Base-by-base conservation (phyloP, 2,329 filamentous ascomycete genomes). In the Magnaporthiopsis rhizophila region DNA sequence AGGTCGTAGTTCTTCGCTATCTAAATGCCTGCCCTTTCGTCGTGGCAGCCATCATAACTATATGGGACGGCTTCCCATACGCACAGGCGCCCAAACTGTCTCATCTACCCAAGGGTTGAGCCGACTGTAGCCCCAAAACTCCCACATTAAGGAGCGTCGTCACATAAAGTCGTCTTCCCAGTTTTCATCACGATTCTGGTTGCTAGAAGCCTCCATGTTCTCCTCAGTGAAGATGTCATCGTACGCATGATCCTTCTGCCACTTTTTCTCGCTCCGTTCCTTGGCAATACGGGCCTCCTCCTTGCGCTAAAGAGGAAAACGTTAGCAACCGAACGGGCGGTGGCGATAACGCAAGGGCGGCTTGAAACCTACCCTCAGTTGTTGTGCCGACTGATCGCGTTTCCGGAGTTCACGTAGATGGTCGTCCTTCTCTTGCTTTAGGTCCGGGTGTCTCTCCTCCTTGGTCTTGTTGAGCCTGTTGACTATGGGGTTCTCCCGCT, bases 381-480 rank as follows among this genome's bases (percentile, higher is more conserved):
- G 83, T 69, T 80, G 78, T 0, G 82, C 79, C 18, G 85, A 84
- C 71, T 89, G 85, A 63, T 97, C 92, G 65, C 80, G 83, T 74
- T 86, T 88, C 68, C 92, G 83, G 69, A 94, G 79, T 76, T 89
- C 86, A 70, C 86, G 87, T 66, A 89, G 77, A 58, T 86, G 84
- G 62, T 91, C 89, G 64, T 96, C 92, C 73, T 89, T 90, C 79
- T 97, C 93, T 73, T 89, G 86, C 65, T 83, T 81, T 15, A 99
- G 79, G 73, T 98, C 91, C 0, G 94, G 92, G 74, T 88, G 91
- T 75, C 88, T 91, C 79, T 98, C 94, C 45, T 90, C 86, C 70
- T 89, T 92, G 50, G 95, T 99, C 83, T 98, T 99, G 81, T 97
- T 98, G 68, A 99, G 85, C n/a, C 95, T 87, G 79, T 99, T 99